Base-by-base conservation (phyloP, 2,329 filamentous ascomycete genomes). In the Neofusicoccum sp. region DNA sequence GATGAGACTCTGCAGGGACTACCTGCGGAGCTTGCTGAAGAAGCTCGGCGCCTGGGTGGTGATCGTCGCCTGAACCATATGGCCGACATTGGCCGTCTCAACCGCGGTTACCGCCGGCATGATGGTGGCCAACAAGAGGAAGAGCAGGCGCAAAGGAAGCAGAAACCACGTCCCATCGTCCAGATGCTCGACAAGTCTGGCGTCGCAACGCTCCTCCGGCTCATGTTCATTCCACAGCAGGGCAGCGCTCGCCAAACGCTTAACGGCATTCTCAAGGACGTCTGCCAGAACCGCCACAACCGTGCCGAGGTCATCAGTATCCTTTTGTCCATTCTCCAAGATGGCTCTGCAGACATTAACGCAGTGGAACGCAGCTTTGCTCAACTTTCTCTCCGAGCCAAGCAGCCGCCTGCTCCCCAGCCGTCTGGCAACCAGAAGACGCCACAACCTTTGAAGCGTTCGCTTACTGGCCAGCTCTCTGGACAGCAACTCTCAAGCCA, bases 171-270 rank as follows among this genome's bases (percentile, higher is more conserved):
- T 65, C 89, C 92, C 28, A 90, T 96, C 64, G 91, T 97, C 29
- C 95, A 99, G 74, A 97, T 99, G 90, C 86, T 99, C 34, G 95
- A 99, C 77, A 97, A 97, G 78, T 86, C 93, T 50, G 95, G 96
- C 31, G 89, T 99, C 67, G 95, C 96, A 31, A 98, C 95, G n/a
- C 81, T 99, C 37, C 84, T 99, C 47, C 91, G 96, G n/a, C 85
- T 99, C 8, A 97, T 99, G 94, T 99, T 99, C 75, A 93, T 98
- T 70, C 90, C 92, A 52, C 92, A 97, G 68, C 91, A 94, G 67
- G 92, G 91, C 28, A 95, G 91, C 66, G 89, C 95, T 54, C 91
- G 93, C 68, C 87, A 85, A 66, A 91, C 92, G 64, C 83, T 99
- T 60, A 94, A 95, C 73, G 89, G 89, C 62, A 91, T 99, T 60